Conservation (phyloP, 805 yeast species). For the Isabelozyma gotoi region DNA sequence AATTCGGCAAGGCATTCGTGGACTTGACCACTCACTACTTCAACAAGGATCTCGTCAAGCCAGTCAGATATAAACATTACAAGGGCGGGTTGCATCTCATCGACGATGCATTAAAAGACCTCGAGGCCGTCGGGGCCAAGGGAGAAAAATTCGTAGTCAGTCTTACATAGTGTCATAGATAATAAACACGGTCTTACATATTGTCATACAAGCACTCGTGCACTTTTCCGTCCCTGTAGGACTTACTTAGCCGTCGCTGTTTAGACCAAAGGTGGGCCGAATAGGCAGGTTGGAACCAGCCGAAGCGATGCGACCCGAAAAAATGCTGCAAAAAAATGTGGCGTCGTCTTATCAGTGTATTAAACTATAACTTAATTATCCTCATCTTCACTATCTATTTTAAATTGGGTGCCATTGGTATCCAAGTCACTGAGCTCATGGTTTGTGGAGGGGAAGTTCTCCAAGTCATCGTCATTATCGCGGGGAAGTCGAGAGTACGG, state of each 20-base stretch:
- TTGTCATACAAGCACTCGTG: no score
- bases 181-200: no score
- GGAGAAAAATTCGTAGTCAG: conserved; percentile 42
- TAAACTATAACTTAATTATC: not conserved
- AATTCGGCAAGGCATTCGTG: conserved; percentile 35
- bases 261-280: no score
- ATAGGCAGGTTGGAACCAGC: not conserved
- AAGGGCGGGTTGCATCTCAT: conserved; percentile 36
- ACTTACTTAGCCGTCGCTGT: no score
- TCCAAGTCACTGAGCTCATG: conserved; percentile 1
- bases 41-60: conserved; percentile 21
- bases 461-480: conserved; percentile 7
- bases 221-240: no score
- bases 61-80: conserved; percentile 32
- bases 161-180: not conserved
- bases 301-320: not conserved
- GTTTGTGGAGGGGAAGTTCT: conserved; percentile 3
- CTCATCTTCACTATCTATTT: conserved; percentile 19
- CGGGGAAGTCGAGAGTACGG: not conserved
- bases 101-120: conserved; percentile 32
- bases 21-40: conserved; percentile 30
- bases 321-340: not conserved
- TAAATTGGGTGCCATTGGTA: conserved; percentile 10
- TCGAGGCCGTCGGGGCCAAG: conserved; percentile 42
- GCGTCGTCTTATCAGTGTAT: not conserved